These are phyloP conservation scores for Sorghum bicolor DNA, from an alignment of 176 grass and related monocot genomes.

Conservation along the genomic window Sorghum_bicolor_NCBIv3 NC_012877.2:2895001-2895500, in stretches of 20 bases:
- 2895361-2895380: constrained; percentile 44
- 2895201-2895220: background rate
- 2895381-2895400: background rate
- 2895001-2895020: background rate
- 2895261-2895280: constrained; percentile 39
- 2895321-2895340: constrained; percentile 46
- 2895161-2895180: background rate
- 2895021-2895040: background rate
- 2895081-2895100: constrained; percentile 33
- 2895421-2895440: constrained; percentile 22
- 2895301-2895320: constrained; percentile 44
- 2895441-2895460: constrained; percentile 46
- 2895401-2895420: constrained; percentile 31
- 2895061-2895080: constrained; percentile 29
- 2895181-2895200: background rate
- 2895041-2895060: background rate
- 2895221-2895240: constrained; percentile 6
- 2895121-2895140: constrained; percentile 23
- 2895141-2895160: background rate
- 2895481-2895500: constrained; percentile 47
- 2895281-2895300: constrained; percentile 49
- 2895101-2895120: constrained; percentile 22
- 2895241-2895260: constrained; percentile 49
- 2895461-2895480: constrained; percentile 36
- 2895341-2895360: constrained; percentile 50